phyloP scores from a whole-genome alignment of 2,329 filamentous ascomycete species.

The Ophiostoma montium region DNA sequence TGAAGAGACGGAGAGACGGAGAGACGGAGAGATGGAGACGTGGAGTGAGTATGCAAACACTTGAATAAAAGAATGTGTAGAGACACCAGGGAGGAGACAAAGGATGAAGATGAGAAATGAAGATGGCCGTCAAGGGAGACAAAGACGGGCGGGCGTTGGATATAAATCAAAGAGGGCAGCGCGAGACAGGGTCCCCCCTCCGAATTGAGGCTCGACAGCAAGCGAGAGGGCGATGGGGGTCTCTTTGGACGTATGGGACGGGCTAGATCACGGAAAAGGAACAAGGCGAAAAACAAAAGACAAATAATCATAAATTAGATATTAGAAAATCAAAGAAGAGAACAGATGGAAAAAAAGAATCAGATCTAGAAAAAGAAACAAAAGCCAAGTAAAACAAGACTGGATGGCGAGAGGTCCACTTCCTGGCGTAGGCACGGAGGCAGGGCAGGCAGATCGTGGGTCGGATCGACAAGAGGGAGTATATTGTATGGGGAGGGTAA shows the following conservation, averaged over 20 bases:
- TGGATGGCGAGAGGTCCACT: conserved; percentile 3
- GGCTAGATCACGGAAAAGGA: conserved; percentile 1
- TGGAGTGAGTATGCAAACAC: too few relatives aligned
- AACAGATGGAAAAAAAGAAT: not conserved
- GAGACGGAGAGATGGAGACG: too few relatives aligned
- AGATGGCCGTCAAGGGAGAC: conserved; percentile 4
- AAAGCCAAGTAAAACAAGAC: not conserved
- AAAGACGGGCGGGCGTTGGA: conserved; percentile 6
- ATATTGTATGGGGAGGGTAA: not conserved
- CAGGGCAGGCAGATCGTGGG: conserved; percentile 8
- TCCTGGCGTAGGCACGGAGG: conserved; percentile 2
- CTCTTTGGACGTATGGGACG: too few relatives aligned
- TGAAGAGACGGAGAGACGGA: too few relatives aligned
- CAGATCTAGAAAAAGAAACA: not conserved
- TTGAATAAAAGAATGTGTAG: not conserved
- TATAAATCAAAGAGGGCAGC: conserved; percentile 6
- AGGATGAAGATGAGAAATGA: conserved; percentile 6
- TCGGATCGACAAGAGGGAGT: conserved; percentile 7
- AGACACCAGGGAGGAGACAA: not conserved
- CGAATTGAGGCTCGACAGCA: not conserved
- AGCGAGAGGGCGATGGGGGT: not conserved
- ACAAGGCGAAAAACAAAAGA: conserved; percentile 8
- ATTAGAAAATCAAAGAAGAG: not conserved
- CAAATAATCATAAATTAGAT: not conserved
- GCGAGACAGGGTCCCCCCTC: not conserved